phyloP scores from a whole-genome alignment of 768 basidiomycete species.

The Suillus sp. region DNA sequence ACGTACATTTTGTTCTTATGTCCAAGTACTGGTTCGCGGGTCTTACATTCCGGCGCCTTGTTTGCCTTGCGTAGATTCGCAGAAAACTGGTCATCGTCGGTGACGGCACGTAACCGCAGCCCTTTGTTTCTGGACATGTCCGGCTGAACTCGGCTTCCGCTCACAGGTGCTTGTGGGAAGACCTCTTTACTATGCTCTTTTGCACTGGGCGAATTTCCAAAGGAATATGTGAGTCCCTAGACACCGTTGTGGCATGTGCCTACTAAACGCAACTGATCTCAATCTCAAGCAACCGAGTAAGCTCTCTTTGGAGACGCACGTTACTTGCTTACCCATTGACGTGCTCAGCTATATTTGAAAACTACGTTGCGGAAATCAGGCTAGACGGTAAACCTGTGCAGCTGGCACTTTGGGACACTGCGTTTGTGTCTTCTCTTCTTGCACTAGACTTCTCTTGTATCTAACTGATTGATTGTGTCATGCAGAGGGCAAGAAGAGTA shows the following conservation, averaged over 20 bases:
- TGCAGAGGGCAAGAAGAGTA: constrained; percentile 97
- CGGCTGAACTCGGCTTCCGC: constrained; percentile 20
- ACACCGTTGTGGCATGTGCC: constrained; percentile 10
- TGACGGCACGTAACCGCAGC: constrained; percentile 65
- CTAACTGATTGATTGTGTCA: constrained; percentile 20
- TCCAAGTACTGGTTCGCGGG: constrained; percentile 6
- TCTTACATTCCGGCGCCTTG: constrained; percentile 11
- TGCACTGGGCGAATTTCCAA: constrained; percentile 91
- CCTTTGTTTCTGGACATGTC: constrained; percentile 14
- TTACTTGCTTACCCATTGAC: constrained; percentile 2
- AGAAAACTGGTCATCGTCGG: constrained; percentile 97
- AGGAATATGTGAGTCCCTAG: constrained; percentile 79
- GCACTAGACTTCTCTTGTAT: constrained; percentile 7
- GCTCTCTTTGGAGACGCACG: constrained; percentile 19
- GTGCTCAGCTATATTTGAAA: constrained; percentile 90
- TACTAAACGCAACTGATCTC: constrained; percentile 14
- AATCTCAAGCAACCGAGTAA: constrained; percentile 48
- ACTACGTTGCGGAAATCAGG: constrained; percentile 97
- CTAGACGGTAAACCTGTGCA: constrained; percentile 98
- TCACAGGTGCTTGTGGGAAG: constrained; percentile 91
- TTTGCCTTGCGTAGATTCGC: constrained; percentile 61
- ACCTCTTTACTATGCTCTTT: constrained; percentile 90
- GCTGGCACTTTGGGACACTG: constrained; percentile 97
- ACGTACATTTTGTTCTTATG: constrained; percentile 30
- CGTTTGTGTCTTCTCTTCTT: constrained; percentile 57